Percentiles rank a stretch among this genome's conserved stretches.
phyloP scores from a whole-genome alignment of 208 protist genomes.

The Trypanosoma mega region DNA sequence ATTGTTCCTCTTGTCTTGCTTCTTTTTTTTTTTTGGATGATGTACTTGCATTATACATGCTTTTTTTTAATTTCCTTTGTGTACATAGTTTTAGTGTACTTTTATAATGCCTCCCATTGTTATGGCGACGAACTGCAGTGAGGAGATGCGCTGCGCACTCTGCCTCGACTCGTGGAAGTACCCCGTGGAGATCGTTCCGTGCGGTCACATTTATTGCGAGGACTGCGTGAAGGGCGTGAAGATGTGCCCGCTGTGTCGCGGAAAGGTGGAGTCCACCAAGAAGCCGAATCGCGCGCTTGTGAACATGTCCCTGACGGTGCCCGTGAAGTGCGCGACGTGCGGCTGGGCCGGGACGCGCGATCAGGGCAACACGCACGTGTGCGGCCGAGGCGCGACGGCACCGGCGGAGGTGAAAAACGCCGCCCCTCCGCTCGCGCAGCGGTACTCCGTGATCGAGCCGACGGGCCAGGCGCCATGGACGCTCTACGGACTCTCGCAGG shows the following conservation, averaged over 20 bases:
- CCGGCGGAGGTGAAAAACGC: neutral
- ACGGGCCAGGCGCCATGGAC: constrained; percentile 44
- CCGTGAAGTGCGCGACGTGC: constrained; percentile 54
- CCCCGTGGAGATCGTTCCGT: constrained; percentile 42
- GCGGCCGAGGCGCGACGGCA: neutral
- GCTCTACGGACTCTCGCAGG: constrained; percentile 56
- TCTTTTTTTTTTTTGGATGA: no score
- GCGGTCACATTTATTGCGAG: constrained; percentile 61
- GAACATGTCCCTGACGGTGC: constrained; percentile 63
- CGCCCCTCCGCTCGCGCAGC: neutral
- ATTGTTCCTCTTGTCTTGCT: no score
- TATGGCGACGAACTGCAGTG: constrained; percentile 51
- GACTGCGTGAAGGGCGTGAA: constrained; percentile 39
- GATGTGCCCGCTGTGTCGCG: constrained; percentile 66
- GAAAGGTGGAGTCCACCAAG: constrained; percentile 23
- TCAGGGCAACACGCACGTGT: constrained; percentile 31
- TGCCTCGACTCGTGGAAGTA: constrained; percentile 80
- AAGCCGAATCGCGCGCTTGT: constrained; percentile 64
- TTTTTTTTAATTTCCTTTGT: no score
- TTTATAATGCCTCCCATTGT: constrained; percentile 36
- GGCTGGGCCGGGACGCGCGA: constrained; percentile 68
- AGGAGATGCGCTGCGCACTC: constrained; percentile 69
- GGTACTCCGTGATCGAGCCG: constrained; percentile 47
- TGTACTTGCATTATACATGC: no score
- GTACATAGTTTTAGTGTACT: no score